Conservation (phyloP, 2,329 filamentous ascomycete species). For the Xylaria multiplex region DNA sequence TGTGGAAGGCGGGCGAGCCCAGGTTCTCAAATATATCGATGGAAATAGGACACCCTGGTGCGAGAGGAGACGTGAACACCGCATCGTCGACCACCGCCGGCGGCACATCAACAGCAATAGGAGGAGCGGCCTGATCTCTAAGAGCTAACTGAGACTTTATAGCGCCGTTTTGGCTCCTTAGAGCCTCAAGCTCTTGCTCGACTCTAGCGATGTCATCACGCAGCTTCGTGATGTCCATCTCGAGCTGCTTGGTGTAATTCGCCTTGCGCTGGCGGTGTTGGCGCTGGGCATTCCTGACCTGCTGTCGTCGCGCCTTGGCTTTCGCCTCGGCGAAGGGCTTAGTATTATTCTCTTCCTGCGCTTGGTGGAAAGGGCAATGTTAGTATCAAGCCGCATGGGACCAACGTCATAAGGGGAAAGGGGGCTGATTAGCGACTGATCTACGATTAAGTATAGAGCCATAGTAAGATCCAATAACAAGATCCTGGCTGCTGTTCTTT, state of each 20-base stretch:
- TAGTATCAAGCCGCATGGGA: conserved; percentile 9
- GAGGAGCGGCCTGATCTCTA: conserved; percentile 5
- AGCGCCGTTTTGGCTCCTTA: conserved; percentile 57
- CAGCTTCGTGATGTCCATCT: conserved; percentile 60
- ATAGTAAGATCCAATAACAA: neutral
- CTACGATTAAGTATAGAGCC: neutral
- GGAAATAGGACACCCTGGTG: conserved; percentile 45
- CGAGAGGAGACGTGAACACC: conserved; percentile 19
- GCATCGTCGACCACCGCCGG: neutral
- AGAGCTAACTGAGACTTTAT: conserved; percentile 52
- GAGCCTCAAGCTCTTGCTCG: conserved; percentile 52
- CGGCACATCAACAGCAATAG: neutral
- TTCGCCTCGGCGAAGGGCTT: conserved; percentile 50
- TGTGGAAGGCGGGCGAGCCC: conserved; percentile 56
- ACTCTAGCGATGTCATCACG: conserved; percentile 58
- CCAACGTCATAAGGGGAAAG: neutral
- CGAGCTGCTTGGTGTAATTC: conserved; percentile 64
- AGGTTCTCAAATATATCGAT: conserved; percentile 56
- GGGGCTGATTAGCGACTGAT: neutral
- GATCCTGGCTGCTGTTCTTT: neutral
- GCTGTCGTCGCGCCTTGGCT: conserved; percentile 59
- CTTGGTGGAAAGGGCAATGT: conserved; percentile 10
- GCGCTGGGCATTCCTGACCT: conserved; percentile 64
- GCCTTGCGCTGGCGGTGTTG: conserved; percentile 67
- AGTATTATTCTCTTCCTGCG: conserved; percentile 16